phyloP scores from a whole-genome alignment of 805 yeast genomes.

The Starmerella stellata region DNA sequence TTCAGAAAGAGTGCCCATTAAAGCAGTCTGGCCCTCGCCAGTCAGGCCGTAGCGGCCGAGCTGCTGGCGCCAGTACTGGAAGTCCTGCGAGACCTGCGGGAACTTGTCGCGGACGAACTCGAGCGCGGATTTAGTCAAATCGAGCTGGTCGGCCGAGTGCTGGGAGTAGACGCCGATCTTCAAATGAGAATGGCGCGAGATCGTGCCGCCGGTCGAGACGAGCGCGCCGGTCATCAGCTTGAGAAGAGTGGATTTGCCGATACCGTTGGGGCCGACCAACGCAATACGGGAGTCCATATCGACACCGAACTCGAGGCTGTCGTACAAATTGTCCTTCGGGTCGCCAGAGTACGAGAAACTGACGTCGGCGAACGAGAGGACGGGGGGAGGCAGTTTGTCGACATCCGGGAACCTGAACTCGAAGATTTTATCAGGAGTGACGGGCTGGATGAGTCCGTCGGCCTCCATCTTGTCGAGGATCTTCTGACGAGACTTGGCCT shows the following conservation, averaged over 20 bases:
- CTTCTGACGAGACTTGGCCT: constrained; percentile 98
- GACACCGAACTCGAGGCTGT: constrained; percentile 85
- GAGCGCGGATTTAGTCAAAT: constrained; percentile 81
- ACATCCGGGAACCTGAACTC: constrained; percentile 87
- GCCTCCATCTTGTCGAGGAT: constrained; percentile 99
- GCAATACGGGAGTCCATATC: constrained; percentile 99
- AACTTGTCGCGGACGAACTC: constrained; percentile 95
- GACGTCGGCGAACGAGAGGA: constrained; percentile 86
- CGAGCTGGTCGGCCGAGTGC: constrained; percentile 96
- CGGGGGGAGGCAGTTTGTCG: constrained; percentile 97
- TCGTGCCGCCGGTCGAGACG: constrained; percentile 82
- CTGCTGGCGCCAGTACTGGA: constrained; percentile 90
- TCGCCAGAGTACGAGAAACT: constrained; percentile 67
- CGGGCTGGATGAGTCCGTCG: constrained; percentile 82
- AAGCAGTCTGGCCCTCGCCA: constrained; percentile 96
- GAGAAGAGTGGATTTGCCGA: constrained; percentile 90
- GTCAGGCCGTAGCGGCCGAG: constrained; percentile 96
- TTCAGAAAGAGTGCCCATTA: constrained; percentile 96
- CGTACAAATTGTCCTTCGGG: constrained; percentile 72
- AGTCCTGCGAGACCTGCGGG: constrained; percentile 80
- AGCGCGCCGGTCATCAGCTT: constrained; percentile 93
- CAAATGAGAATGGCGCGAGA: constrained; percentile 90
- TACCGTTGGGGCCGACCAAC: constrained; percentile 96
- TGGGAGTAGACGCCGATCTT: constrained; percentile 98
- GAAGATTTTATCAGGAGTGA: constrained; percentile 81